A percentile compares a stretch with the other conserved stretches of the same genome.
These are phyloP conservation scores for Neurospora sp. DNA, from an alignment of 495 filamentous ascomycete genomes.

Conservation along the genomic window DNA sequence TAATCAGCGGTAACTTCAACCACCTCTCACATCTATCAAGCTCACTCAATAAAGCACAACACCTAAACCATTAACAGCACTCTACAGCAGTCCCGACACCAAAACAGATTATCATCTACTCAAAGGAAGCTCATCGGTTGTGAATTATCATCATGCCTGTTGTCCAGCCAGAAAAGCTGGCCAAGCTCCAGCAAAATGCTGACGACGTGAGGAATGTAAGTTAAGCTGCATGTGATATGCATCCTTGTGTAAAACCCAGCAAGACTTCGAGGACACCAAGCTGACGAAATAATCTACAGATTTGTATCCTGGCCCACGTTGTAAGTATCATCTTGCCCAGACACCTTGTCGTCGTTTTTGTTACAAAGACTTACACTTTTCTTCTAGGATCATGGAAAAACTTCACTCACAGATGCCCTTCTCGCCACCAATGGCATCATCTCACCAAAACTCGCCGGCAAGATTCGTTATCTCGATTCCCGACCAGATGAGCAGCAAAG, in stretches of 20 bases:
- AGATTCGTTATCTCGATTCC: constrained; percentile 96
- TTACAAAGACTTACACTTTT: constrained; percentile 1
- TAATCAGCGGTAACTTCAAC: not conserved
- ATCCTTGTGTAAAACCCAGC: constrained; percentile 16
- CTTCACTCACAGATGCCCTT: constrained; percentile 89
- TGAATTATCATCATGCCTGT: constrained; percentile 60
- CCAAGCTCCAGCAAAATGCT: constrained; percentile 70
- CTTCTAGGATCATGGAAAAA: constrained; percentile 86
- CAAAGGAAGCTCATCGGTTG: not conserved
- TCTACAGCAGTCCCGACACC: not conserved
- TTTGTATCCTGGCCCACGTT: constrained; percentile 95
- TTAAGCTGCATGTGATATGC: constrained; percentile 28
- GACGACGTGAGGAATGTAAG: constrained; percentile 83
- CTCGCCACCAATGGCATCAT: constrained; percentile 99
- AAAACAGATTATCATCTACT: not conserved
- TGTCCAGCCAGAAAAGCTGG: constrained; percentile 75
- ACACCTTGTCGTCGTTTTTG: too few relatives aligned
- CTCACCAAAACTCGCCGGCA: constrained; percentile 90
- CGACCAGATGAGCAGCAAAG: constrained; percentile 93
- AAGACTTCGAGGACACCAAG: constrained; percentile 1
- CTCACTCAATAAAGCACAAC: not conserved
- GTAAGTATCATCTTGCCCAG: too few relatives aligned
- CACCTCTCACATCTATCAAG: not conserved
- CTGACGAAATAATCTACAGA: constrained; percentile 61
- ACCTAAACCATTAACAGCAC: not conserved